A percentile compares a stretch with the other conserved stretches of the same genome.
Evolutionary conservation across 2,329 filamentous ascomycete genomes (phyloP).

Genomic region (Sporothrix luriei): DNA sequence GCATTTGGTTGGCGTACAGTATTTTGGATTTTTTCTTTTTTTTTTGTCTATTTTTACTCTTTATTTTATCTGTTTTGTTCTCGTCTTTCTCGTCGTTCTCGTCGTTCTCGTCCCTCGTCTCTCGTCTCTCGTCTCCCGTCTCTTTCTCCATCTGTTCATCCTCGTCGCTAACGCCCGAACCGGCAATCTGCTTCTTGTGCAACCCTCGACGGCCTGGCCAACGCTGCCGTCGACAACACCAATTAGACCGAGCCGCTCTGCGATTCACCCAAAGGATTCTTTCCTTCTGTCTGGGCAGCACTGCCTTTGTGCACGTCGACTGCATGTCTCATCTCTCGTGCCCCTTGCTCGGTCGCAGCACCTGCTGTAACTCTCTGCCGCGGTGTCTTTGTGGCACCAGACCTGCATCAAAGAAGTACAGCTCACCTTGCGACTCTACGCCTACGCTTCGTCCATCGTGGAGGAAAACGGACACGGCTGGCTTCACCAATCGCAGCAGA

Average conservation of each 20-base stretch:
- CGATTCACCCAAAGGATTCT: neutral
- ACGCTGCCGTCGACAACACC: neutral
- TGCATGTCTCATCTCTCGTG: neutral
- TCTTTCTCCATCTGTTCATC: neutral
- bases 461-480: neutral
- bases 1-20: slow-evolving; percentile 4
- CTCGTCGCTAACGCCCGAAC: neutral
- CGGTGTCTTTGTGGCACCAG: neutral
- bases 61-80: neutral
- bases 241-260: slow-evolving; percentile 1
- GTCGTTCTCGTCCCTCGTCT: neutral
- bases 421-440: neutral
- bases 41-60: neutral
- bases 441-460: slow-evolving; percentile 1
- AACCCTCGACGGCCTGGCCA: neutral
- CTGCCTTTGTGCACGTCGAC: neutral
- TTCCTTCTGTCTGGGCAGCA: neutral
- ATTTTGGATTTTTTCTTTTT: neutral
- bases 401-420: neutral
- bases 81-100: neutral
- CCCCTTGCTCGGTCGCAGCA: neutral
- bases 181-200: slow-evolving; percentile 21
- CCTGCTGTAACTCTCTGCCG: slow-evolving; percentile 8
- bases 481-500: neutral
- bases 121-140: too few species aligned